Base-by-base conservation (phyloP, 2,329 filamentous ascomycete species). In the Capronia coronata region DNA sequence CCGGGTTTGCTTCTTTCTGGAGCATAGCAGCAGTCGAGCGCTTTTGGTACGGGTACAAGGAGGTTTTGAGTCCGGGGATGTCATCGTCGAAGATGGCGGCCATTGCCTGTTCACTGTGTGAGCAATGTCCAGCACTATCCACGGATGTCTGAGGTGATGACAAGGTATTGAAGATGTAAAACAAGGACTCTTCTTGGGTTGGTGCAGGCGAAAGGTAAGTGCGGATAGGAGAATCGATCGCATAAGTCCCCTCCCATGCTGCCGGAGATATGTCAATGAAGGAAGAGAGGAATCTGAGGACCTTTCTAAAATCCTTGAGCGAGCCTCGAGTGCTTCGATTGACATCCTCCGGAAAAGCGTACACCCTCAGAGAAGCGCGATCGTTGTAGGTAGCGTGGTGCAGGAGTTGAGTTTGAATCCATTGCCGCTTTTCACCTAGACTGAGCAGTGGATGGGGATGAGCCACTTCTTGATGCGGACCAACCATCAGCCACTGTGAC, bases 1-100 rank as follows among this genome's bases (percentile, higher is more conserved):
- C 74, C 0, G 85, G 80, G 18, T 81, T 75, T 4, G 76, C 68
- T 66, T 97, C 91, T 46, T 84, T 82, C 63, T 93, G 84, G 14
- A 95, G 69, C 89, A 97, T 96, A 22, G 84, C 65, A 2, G 86
- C 87, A 0, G 85, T 84, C 1, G 89, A 91, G 38, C 84, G 78
- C 43, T 83, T 77, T 64, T 97, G 91, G 60, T 94, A 94, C 0
- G 78, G 75, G 63, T 93, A 86, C 0, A 96, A 71, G 0, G 69
- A 68, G 0, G 87, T 86, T 49, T 69, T 68, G 21, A 75, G 62
- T 25, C 70, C 67, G 43, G 60, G 39, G 4, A 70, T 59, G 27
- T 49, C 43, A 25, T 57, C 54, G 2, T 52, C 38, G 10, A 72
- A 58, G 21, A 71, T 40, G 22, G 67, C 62, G 10, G 61, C 55